A percentile compares a stretch with the other conserved stretches of the same genome.
Conservation (phyloP, 1,284 basidiomycete genomes). For the Ustilago tritici region DNA sequence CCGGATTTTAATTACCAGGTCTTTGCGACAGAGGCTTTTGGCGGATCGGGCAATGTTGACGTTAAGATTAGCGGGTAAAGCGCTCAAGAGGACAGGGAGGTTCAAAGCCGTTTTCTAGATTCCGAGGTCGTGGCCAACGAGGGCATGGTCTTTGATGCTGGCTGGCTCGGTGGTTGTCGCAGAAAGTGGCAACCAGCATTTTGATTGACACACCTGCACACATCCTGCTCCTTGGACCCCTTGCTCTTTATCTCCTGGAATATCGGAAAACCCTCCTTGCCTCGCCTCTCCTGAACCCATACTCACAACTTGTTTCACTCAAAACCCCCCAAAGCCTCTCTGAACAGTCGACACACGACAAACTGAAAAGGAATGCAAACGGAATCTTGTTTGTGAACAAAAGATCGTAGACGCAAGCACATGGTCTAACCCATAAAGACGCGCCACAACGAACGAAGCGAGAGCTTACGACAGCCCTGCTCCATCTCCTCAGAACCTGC, state of each 20-base stretch:
- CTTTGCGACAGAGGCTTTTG: slow-evolving; percentile 46
- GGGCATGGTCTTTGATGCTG: too few relatives aligned
- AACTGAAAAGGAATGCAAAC: neutral
- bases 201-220: too few relatives aligned
- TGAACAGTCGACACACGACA: neutral
- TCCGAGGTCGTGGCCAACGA: too few relatives aligned
- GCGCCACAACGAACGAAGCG: slow-evolving; percentile 3
- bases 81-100: neutral
- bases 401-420: neutral
- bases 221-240: too few relatives aligned
- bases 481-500: neutral
- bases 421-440: neutral
- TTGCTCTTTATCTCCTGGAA: neutral
- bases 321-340: neutral
- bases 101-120: too few relatives aligned
- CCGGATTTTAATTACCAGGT: slow-evolving; percentile 47
- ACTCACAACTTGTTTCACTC: neutral
- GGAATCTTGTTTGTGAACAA: neutral
- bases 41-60: slow-evolving; percentile 20
- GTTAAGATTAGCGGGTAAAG: slow-evolving; percentile 23
- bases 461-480: neutral
- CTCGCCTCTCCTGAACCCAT: neutral
- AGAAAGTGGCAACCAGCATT: neutral
- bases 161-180: neutral
- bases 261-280: neutral